Base-by-base conservation (phyloP, 2,329 filamentous ascomycete species). In the Neurospora sp. region DNA sequence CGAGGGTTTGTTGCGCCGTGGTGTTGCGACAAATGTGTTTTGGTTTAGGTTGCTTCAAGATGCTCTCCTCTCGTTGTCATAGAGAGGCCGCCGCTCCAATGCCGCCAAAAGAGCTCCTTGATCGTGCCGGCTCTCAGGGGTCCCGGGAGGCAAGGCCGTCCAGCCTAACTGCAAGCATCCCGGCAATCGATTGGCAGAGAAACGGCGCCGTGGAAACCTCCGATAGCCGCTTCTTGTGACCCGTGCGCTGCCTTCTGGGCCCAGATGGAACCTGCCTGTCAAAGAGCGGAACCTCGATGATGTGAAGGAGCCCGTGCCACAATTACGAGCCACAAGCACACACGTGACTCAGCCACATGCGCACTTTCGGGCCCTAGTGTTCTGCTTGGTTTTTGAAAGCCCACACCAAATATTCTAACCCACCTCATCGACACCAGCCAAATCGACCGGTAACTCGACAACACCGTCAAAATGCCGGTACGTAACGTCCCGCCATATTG, bases 401-500 rank as follows among this genome's bases (percentile, higher is more conserved):
- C 74, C 75, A 74, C 75, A 75, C 72, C 72, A 73, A 75, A 75
- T 75, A 74, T 75, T 74, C 71, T 46, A 74, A 73, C 73, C 72
- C 71, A 62, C 67, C 72, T 70, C 71, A 71, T 74, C 70, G 74
- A 76, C 70, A 72, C 69, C 72, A 76, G 74, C 76, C 74, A 75
- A 75, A 74, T 75, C 76, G 74, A 75, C 74, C 73, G 74, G 75
- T 72, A 74, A 73, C 75, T 75, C 78, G 75, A 77, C 74, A 76
- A 74, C 77, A 76, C 75, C 76, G 77, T 78, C 78, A 80, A 80
- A 77, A 80, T 80, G 79, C 79, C 79, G 78, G 79, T 80, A 80
- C 70, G 79, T 79, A 73, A 28, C 46, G 46, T 68, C 69, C 28
- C 52, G 15, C 23, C 52, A 28, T 10, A 33, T 36, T n/a, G 28